Percentiles rank a stretch among this genome's conserved stretches.
Evolutionary conservation across 2,329 filamentous ascomycete species (phyloP).

Genomic region (Ophiostoma ips): DNA sequence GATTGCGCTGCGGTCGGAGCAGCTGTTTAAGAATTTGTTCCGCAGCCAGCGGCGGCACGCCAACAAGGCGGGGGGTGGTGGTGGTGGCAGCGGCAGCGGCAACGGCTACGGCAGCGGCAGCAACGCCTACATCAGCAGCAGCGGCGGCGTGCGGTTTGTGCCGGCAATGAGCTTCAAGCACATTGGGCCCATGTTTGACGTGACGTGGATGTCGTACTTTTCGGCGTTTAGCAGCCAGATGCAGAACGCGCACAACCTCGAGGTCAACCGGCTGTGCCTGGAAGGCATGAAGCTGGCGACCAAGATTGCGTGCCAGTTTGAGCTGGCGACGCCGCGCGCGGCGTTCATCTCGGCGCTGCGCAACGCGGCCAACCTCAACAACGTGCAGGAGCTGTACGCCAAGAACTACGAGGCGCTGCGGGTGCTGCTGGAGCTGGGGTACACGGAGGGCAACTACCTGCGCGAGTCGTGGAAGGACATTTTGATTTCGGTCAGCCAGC

Average conservation of each 20-base stretch:
- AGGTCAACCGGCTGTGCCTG: conserved; percentile 82
- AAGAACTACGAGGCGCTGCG: conserved; percentile 96
- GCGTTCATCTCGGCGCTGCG: conserved; percentile 89
- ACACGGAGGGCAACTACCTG: conserved; percentile 81
- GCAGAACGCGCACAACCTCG: conserved; percentile 84
- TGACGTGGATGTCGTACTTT: conserved; percentile 98
- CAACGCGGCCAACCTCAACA: conserved; percentile 91
- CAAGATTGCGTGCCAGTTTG: conserved; percentile 84
- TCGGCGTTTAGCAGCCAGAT: conserved; percentile 87
- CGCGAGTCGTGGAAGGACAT: conserved; percentile 92
- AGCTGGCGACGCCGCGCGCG: conserved; percentile 81
- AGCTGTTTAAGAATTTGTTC: conserved; percentile 87
- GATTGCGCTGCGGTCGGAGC: conserved; percentile 59
- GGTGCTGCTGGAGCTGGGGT: conserved; percentile 78
- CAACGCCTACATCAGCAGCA: too few relatives aligned
- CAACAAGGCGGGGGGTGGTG: conserved; percentile 47
- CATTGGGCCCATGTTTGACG: conserved; percentile 95
- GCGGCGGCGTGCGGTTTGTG: conserved; percentile 66
- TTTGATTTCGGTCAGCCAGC: conserved; percentile 85
- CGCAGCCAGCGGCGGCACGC: conserved; percentile 76
- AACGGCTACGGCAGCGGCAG: too few relatives aligned
- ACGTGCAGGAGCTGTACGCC: conserved; percentile 83
- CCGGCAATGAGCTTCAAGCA: conserved; percentile 88
- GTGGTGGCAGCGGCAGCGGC: too few relatives aligned
- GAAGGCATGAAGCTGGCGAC: conserved; percentile 93